Base-by-base conservation (phyloP, 2,329 filamentous ascomycete genomes). In the Thelonectria blattea region DNA sequence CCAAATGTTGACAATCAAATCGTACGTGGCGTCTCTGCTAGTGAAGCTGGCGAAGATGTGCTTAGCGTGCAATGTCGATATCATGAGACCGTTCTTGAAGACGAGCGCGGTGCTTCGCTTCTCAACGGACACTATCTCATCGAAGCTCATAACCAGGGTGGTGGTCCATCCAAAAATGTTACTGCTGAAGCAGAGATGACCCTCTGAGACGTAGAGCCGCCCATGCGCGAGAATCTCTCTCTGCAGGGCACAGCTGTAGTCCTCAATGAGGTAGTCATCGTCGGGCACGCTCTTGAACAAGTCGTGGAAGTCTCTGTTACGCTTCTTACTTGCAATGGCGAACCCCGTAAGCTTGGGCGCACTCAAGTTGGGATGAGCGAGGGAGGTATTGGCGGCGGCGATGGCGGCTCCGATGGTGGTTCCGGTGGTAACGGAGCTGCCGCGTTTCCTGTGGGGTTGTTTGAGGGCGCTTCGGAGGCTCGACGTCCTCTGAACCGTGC, bases 81-180 rank as follows among this genome's bases (percentile, higher is more conserved):
- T 96, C 78, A 97, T 95, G 56, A 99, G 91, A 4, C 94, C 96
- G 72, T 99, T 99, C 61, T 96, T 96, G 78, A 99, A 98, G 2
- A 99, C 83, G 61, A 99, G 84, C 1, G 95, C 95, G 0, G 95
- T 99, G 73, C 89, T 97, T 75, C 96, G 91, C 80, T 98, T 98
- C 78, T 99, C 95, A 8, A 99, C 91, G 1, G 94, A 93, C 18
- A 98, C 92, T 59, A 99, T 92, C 76, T 99, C 95, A 72, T 99
- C 95, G 74, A 99, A 99, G 75, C 93, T 96, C 80, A 99, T 97
- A 53, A 99, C 94, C 43, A 99, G 81, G 1, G 95, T 99, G 0
- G 95, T 99, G 20, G 96, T 91, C 95, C 95, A 99, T 55, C 95
- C 95, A 48, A 99, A 86, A 66, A 99, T 99, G 74, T 99, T 99